Percentiles rank a stretch among this genome's conserved stretches.
Conservation (phyloP, 2,329 filamentous ascomycete genomes). For the Boeremia exigua region DNA sequence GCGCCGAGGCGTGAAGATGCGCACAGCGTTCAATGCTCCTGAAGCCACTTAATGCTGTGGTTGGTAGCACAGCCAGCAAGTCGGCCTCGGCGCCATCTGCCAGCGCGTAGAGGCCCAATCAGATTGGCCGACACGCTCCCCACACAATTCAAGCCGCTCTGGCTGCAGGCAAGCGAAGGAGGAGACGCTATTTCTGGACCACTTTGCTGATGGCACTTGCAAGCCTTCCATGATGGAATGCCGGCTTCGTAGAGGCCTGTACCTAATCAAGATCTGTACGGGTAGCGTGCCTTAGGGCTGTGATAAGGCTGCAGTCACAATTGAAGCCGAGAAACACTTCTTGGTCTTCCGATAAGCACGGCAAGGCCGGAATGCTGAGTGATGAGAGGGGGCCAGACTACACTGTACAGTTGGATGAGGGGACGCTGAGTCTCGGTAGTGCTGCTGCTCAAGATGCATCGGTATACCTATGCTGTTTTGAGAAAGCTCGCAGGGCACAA, state of each 20-base stretch:
- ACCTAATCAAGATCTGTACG: conserved; percentile 3
- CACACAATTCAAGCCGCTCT: conserved; percentile 22
- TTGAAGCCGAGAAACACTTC: conserved; percentile 18
- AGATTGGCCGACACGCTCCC: conserved; percentile 13
- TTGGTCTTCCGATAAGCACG: conserved; percentile 13
- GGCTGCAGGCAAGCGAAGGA: conserved; percentile 28
- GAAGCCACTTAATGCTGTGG: conserved; percentile 39
- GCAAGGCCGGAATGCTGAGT: conserved; percentile 19
- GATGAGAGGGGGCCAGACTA: conserved; percentile 16
- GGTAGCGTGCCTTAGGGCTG: conserved; percentile 37
- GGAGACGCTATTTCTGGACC: conserved; percentile 35
- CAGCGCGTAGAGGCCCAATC: conserved; percentile 15
- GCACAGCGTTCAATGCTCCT: conserved; percentile 27
- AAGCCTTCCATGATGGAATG: conserved; percentile 9
- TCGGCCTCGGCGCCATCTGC: conserved; percentile 22
- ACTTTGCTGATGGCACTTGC: conserved; percentile 10
- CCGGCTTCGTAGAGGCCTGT: conserved; percentile 21
- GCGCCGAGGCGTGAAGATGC: conserved; percentile 38
- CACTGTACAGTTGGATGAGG: not conserved
- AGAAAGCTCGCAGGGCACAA: not conserved
- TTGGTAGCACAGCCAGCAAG: conserved; percentile 38
- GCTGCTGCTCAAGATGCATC: not conserved
- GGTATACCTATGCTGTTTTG: not conserved
- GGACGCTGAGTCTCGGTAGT: not conserved
- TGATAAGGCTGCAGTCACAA: conserved; percentile 34